These are phyloP conservation scores for Cryptococcus neoformans DNA, from an alignment of 1,284 basidiomycete genomes.

Conservation along the genomic window DNA sequence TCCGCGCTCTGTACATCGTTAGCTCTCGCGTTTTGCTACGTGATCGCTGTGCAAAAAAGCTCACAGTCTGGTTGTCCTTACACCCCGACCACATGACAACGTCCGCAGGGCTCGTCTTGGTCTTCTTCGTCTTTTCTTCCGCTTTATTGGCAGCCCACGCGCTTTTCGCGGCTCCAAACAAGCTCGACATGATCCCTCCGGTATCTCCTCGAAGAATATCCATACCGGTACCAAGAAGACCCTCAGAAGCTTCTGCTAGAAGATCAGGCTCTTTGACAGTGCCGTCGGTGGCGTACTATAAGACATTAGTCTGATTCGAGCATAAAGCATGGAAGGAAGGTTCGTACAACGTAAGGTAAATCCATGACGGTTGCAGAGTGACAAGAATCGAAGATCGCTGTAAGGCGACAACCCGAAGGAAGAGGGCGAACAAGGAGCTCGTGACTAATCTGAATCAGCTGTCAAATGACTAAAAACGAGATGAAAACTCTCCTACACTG, in stretches of 20 bases:
- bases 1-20: slow-evolving; percentile 58
- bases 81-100: slow-evolving; percentile 73
- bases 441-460: slow-evolving; percentile 17
- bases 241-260: slow-evolving; percentile 69
- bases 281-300: slow-evolving; percentile 83
- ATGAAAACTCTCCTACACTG: slow-evolving; percentile 13
- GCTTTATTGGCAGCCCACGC: slow-evolving; percentile 57
- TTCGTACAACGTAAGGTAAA: slow-evolving; percentile 56
- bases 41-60: slow-evolving; percentile 1
- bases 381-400: slow-evolving; percentile 74
- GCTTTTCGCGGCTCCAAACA: slow-evolving; percentile 43
- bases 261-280: slow-evolving; percentile 90
- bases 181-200: slow-evolving; percentile 59
- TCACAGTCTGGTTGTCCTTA: slow-evolving; percentile 83
- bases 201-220: slow-evolving; percentile 61
- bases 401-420: slow-evolving; percentile 78
- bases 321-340: background rate
- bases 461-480: background rate
- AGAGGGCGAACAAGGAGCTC: slow-evolving; percentile 61
- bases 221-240: slow-evolving; percentile 55
- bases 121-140: slow-evolving; percentile 61
- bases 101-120: slow-evolving; percentile 73
- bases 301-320: background rate
- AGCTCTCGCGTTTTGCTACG: background rate
- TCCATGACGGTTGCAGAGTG: slow-evolving; percentile 53